Conservation (phyloP, 1,284 basidiomycete species). For the Papiliotrema nemorosa region DNA sequence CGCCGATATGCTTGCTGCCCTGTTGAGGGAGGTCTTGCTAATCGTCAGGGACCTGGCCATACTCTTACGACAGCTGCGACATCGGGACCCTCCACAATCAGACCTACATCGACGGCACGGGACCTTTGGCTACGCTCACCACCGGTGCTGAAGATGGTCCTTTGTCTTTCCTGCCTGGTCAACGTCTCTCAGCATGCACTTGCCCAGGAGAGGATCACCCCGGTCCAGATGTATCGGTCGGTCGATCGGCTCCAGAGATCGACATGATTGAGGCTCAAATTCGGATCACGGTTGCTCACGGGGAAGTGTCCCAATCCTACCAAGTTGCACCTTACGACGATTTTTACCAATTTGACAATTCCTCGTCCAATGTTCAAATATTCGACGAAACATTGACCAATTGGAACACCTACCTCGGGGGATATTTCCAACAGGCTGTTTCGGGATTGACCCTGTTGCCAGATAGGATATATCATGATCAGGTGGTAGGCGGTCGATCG, state of each 20-base stretch:
- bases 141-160: conserved; percentile 32
- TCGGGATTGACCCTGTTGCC: conserved; percentile 59
- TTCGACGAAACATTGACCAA: conserved; percentile 54
- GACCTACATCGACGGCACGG: conserved; percentile 43
- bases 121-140: conserved; percentile 42
- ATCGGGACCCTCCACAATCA: conserved; percentile 45
- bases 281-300: conserved; percentile 10
- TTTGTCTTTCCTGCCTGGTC: conserved; percentile 49
- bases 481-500: conserved; percentile 19
- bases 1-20: no score
- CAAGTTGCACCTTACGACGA: conserved; percentile 58
- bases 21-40: conserved; percentile 23
- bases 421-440: conserved; percentile 71
- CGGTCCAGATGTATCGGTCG: conserved; percentile 56
- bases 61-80: conserved; percentile 46
- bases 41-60: conserved; percentile 50
- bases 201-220: conserved; percentile 63
- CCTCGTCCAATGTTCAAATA: conserved; percentile 41
- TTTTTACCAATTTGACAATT: conserved; percentile 60
- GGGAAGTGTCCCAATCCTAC: conserved; percentile 27
- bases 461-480: conserved; percentile 46
- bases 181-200: conserved; percentile 56
- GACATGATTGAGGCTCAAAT: conserved; percentile 63
- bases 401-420: conserved; percentile 71
- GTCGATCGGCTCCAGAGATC: conserved; percentile 63